phyloP scores from a whole-genome alignment of 441 rosid species.

The Corymbia calophylla region DNA sequence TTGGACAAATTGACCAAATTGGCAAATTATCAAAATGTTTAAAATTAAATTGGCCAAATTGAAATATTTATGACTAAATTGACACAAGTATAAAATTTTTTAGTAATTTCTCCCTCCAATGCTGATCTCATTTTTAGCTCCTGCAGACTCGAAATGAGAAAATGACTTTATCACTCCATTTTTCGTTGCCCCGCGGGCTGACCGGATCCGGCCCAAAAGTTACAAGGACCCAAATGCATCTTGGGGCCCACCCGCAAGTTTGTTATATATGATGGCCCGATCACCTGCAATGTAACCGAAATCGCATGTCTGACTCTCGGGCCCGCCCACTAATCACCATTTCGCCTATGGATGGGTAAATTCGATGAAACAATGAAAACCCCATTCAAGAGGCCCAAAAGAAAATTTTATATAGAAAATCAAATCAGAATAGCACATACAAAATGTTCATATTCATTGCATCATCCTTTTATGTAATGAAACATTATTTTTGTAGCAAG shows the following conservation, averaged over 20 bases:
- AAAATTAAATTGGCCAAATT: not conserved
- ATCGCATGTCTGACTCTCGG: not conserved
- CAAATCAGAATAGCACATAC: not conserved
- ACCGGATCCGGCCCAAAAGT: not conserved
- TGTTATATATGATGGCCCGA: not conserved
- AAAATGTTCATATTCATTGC: not conserved
- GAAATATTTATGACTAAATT: no score
- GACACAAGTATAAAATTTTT: no score
- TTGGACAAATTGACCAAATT: fast-evolving
- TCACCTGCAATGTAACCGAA: not conserved
- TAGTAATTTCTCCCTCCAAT: not conserved
- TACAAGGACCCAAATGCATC: not conserved
- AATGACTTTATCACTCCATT: not conserved
- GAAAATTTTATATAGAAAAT: not conserved
- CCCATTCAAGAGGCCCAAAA: not conserved
- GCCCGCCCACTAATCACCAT: not conserved
- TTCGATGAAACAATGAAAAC: not conserved
- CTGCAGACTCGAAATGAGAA: not conserved
- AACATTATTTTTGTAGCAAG: not conserved
- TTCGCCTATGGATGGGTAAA: not conserved
- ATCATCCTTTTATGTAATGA: not conserved
- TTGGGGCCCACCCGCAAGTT: not conserved
- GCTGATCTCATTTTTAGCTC: not conserved
- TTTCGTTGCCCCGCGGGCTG: not conserved
- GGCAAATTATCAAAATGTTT: no score